Evolutionary conservation across 345 rosid species (phyloP), one percentile per base, ranked within the genome.

Genomic region (Syzygium jambos): DNA sequence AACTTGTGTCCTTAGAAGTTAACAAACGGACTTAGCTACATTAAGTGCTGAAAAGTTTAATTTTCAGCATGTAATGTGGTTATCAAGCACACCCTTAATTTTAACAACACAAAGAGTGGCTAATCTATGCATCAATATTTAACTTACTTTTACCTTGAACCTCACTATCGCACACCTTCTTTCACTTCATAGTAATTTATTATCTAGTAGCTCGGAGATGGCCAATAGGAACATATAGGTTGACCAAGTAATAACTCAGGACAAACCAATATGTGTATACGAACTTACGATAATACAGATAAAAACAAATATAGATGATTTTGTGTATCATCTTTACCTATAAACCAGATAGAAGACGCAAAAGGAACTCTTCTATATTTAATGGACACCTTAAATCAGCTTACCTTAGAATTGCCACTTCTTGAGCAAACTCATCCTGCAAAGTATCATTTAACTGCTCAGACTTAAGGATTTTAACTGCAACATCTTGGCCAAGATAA

Each of bases 401-500:
- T 92, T 86, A 95, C 98, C 94, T 93, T 73, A 95, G 90, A 86
- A 95, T 94, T 84, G 94, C 92, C 90, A 95, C 93, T 90, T 95
- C 98, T 86, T 93, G 98, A 41, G 93, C 89, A 91, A 95, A 94
- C 88, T 94, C 95, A 16, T 91, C 92, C 88, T 91, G 93, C 87
- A 92, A 86, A 83, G 94, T 87, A 90, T 87, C 92, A 86, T 88
- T 93, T 87, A 95, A 87, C 86, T 93, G 93, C 89, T 93, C 96
- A 82, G 96, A 90, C 90, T 94, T 92, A 85, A 95, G 93, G 84
- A 93, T 86, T 90, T 95, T 95, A 85, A 95, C 63, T 34, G 96
- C 98, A 85, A 95, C 98, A 91, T 94, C 96, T 91, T 93, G 94
- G 88, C 95, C 96, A 88, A 90, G 90, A 92, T 93, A 95, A 89